Percentiles rank a stretch among this genome's conserved stretches.
phyloP scores from a whole-genome alignment of 2,329 filamentous ascomycete species.

The Ophiobolus disseminans region DNA sequence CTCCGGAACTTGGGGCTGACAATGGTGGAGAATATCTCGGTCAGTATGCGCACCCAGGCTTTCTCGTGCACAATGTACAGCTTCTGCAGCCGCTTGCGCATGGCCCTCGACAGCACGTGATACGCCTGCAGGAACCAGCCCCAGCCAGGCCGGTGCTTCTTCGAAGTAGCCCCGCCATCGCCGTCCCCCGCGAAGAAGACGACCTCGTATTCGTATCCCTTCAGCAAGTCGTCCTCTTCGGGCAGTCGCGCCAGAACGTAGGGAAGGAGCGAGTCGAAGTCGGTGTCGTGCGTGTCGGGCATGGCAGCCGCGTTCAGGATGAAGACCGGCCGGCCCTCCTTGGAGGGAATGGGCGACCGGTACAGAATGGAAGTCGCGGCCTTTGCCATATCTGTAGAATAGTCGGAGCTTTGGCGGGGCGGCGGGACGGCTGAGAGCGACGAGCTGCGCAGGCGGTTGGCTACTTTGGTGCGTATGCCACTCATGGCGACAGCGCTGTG shows the following conservation, averaged over 20 bases:
- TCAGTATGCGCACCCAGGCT: constrained; percentile 63
- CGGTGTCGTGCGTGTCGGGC: constrained; percentile 60
- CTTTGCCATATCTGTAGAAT: constrained; percentile 56
- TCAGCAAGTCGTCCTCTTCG: constrained; percentile 62
- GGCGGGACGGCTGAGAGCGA: constrained; percentile 58
- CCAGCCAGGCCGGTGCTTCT: constrained; percentile 59
- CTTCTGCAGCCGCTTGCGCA: constrained; percentile 62
- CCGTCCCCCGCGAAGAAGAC: constrained; percentile 65
- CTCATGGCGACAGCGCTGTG: constrained; percentile 34
- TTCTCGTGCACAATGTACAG: constrained; percentile 66
- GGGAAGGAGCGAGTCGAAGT: constrained; percentile 62
- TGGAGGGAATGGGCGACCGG: constrained; percentile 59
- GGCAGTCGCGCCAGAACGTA: constrained; percentile 63
- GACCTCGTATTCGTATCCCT: constrained; percentile 62
- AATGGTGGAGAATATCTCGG: constrained; percentile 64
- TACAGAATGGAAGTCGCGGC: constrained; percentile 62
- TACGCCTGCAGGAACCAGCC: constrained; percentile 66
- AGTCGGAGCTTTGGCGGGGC: constrained; percentile 54
- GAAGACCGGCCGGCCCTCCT: constrained; percentile 59
- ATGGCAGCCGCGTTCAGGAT: constrained; percentile 65
- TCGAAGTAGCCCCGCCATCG: constrained; percentile 53
- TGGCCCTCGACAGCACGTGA: constrained; percentile 61
- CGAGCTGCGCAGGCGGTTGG: constrained; percentile 49
- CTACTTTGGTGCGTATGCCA: constrained; percentile 48
- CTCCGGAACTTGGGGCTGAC: constrained; percentile 64